Evolutionary conservation across 331 rosid species (phyloP), one percentile per base, ranked within the genome.

Genomic region (Pyracantha coccinea): DNA sequence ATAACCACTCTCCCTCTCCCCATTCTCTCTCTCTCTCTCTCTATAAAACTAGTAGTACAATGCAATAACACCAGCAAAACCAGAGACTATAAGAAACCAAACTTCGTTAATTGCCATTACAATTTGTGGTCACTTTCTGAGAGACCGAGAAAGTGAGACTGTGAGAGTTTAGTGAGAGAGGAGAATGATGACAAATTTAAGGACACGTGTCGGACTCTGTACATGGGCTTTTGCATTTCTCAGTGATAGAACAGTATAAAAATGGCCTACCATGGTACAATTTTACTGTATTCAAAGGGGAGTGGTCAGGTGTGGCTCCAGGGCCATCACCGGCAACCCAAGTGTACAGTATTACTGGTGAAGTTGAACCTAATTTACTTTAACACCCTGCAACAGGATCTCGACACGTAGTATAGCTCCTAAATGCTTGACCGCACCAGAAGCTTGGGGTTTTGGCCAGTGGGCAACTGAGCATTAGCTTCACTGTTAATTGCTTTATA

Each of bases 1-100:
- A 86, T 16, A 5, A 79, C 87, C 29, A 83, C 90, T 79, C 74
- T 81, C 38, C 88, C 84, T 33, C 90, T 86, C 54, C 85, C 89
- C 85, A 82, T 82, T 7, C 35, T 24, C 54, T 15, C 41, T 55
- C 70, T 44, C 69, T 69, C 74, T 38, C 21, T 24, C 58, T 79
- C 54, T 20, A 6, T 5, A 50, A 50, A 50, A 16, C 20, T 17
- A 50, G 9, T 47, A 45, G 54, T 6, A 50, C 55, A 16, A 50
- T 6, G 20, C 20, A 16, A 50, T 50, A 5, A 7, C 20, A 16
- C 20, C 54, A 50, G 8, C 7, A 50, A 50, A 50, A 50, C 55
- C 8, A 50, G 55, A 50, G 55, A 17, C 2, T 50, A 47, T 6
- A 50, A 50, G 20, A 50, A 50, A 2, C 20, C 55, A 50, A 50